Percentiles rank a stretch among this genome's conserved stretches.
Conservation (phyloP, 1,284 basidiomycete species). For the Ceratobasidium sp. region DNA sequence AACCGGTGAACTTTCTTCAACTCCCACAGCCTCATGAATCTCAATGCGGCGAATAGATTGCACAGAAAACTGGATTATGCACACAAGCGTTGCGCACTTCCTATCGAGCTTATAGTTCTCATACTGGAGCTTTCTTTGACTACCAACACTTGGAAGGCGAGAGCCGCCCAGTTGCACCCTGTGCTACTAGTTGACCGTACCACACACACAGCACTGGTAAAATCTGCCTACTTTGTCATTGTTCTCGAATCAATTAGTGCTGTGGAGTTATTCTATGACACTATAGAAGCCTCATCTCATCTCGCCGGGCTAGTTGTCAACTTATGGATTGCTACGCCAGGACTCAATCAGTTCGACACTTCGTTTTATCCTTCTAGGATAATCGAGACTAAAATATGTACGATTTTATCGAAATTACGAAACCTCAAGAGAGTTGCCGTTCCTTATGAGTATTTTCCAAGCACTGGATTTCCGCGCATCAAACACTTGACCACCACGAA, state of each 20-base stretch:
- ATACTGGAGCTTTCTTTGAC: neutral
- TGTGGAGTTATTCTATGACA: neutral
- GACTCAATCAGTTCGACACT: neutral
- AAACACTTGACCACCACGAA: constrained; percentile 11
- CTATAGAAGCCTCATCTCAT: neutral
- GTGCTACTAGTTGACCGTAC: neutral
- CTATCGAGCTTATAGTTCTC: neutral
- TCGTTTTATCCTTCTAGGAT: neutral
- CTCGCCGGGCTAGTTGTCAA: neutral
- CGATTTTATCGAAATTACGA: neutral
- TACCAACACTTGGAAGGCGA: neutral
- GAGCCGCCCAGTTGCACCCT: neutral
- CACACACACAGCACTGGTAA: neutral
- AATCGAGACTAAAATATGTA: neutral
- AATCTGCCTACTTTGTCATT: constrained; percentile 2
- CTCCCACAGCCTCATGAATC: too few species aligned
- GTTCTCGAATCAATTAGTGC: neutral
- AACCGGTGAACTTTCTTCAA: too few species aligned
- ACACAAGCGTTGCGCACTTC: too few species aligned
- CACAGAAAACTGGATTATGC: neutral
- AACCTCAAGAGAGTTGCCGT: constrained; percentile 11
- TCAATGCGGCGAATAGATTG: too few species aligned
- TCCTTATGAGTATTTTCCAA: constrained; percentile 10
- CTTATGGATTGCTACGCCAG: constrained; percentile 3
- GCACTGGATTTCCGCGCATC: neutral